These are phyloP conservation scores for Bisporella sp. DNA, from an alignment of 2,329 filamentous ascomycete genomes.

Conservation along the genomic window DNA sequence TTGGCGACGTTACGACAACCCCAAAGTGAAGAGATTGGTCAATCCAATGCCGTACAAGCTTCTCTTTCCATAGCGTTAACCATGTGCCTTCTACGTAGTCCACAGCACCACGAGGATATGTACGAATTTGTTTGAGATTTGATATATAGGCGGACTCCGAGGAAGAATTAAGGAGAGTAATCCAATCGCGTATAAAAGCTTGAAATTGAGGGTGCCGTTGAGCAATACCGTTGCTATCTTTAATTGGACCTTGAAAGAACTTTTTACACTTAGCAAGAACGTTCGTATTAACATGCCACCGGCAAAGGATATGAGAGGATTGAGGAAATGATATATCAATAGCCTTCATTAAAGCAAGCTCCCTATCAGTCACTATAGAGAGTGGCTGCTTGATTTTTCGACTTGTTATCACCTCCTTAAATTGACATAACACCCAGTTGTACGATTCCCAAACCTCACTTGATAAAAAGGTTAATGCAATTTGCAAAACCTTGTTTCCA, in stretches of 20 bases:
- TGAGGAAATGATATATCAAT: neutral
- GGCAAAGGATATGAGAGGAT: neutral
- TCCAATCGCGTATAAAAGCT: neutral
- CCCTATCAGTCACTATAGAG: neutral
- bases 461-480: neutral
- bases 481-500: neutral
- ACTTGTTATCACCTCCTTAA: neutral
- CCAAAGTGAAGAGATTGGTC: neutral
- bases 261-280: neutral
- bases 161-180: neutral
- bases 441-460: neutral
- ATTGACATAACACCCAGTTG: neutral
- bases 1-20: neutral
- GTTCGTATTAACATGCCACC: conserved; percentile 1
- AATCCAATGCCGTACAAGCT: neutral
- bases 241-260: neutral
- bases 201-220: neutral
- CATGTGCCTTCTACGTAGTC: neutral
- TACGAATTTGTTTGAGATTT: neutral
- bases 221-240: neutral
- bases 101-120: neutral
- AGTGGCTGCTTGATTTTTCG: neutral
- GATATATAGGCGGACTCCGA: neutral
- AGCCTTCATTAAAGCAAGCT: neutral
- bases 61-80: conserved; percentile 1